phyloP scores from a whole-genome alignment of 148 eudicot genomes.

The Vaccinium myrtillus region DNA sequence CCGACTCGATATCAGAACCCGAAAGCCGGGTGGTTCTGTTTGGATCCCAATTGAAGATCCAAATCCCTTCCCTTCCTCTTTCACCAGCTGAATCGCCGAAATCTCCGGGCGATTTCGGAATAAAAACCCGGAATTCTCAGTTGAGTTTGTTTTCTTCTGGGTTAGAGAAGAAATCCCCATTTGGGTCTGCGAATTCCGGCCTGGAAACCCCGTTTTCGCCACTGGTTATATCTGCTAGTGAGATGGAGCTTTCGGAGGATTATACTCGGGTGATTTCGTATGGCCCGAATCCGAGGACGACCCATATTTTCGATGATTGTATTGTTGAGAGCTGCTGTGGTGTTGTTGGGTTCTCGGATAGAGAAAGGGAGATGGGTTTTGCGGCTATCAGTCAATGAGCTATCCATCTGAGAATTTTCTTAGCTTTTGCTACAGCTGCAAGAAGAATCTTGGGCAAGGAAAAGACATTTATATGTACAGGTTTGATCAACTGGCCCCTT shows the following conservation, averaged over 20 bases:
- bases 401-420: conserved; percentile 55
- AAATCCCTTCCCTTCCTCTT: conserved; percentile 43
- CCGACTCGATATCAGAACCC: conserved; percentile 22
- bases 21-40: conserved; percentile 35
- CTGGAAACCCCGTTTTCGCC: conserved; percentile 28
- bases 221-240: conserved; percentile 32
- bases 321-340: conserved; percentile 55
- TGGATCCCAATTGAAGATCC: conserved; percentile 54
- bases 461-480: conserved; percentile 66
- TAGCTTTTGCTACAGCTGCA: conserved; percentile 57
- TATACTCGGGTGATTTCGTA: conserved; percentile 59
- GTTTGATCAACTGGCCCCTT: conserved; percentile 26
- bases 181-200: conserved; percentile 25
- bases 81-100: conserved; percentile 32
- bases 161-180: conserved; percentile 30
- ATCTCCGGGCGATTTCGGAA: conserved; percentile 55
- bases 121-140: conserved; percentile 46
- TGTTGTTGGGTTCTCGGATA: conserved; percentile 16
- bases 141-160: conserved; percentile 29
- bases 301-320: conserved; percentile 65
- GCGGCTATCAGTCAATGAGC: conserved; percentile 20
- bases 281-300: conserved; percentile 58
- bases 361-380: conserved; percentile 22
- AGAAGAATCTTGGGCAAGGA: conserved; percentile 52
- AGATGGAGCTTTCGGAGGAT: conserved; percentile 75